phyloP scores from a whole-genome alignment of 2,329 filamentous ascomycete species.

The Penicillium sclerotigenum region DNA sequence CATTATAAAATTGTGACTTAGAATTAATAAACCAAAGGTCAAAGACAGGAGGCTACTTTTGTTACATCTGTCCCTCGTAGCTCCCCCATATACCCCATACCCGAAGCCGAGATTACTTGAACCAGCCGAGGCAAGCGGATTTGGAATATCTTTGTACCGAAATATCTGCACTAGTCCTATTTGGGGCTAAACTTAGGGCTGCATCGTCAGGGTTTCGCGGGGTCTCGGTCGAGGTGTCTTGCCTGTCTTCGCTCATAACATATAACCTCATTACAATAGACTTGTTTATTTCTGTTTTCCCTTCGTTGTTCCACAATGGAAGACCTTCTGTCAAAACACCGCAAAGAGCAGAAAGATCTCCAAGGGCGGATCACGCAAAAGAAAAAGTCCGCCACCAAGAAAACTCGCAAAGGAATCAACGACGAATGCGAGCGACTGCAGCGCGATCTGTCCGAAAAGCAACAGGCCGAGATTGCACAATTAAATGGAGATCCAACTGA shows the following conservation, averaged over 20 bases:
- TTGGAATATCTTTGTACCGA: slow-evolving; percentile 17
- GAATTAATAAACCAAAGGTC: background rate
- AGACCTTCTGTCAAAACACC: slow-evolving; percentile 72
- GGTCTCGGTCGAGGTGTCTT: slow-evolving; percentile 17
- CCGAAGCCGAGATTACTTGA: slow-evolving; percentile 22
- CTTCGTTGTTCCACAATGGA: slow-evolving; percentile 54
- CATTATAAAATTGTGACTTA: slow-evolving; percentile 39
- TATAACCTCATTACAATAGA: slow-evolving; percentile 4
- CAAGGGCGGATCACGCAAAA: slow-evolving; percentile 84
- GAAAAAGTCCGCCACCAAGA: slow-evolving; percentile 94
- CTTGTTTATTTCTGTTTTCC: background rate
- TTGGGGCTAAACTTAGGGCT: slow-evolving; percentile 27
- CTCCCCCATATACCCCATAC: slow-evolving; percentile 13
- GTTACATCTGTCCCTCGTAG: slow-evolving; percentile 10
- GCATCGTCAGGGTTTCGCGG: slow-evolving; percentile 29
- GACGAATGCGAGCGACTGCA: slow-evolving; percentile 62
- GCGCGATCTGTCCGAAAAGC: slow-evolving; percentile 53
- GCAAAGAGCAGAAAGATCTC: slow-evolving; percentile 83
- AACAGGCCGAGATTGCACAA: slow-evolving; percentile 50
- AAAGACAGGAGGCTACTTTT: slow-evolving; percentile 2
- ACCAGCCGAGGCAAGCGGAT: slow-evolving; percentile 28
- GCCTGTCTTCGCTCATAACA: slow-evolving; percentile 4
- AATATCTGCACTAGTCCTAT: slow-evolving; percentile 14
- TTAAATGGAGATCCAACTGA: slow-evolving; percentile 39
- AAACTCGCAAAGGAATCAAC: slow-evolving; percentile 66